Percentiles rank a stretch among this genome's conserved stretches.
Evolutionary conservation across 352 stramenopile species (phyloP).

Genomic region (Phytophthora fragariae): DNA sequence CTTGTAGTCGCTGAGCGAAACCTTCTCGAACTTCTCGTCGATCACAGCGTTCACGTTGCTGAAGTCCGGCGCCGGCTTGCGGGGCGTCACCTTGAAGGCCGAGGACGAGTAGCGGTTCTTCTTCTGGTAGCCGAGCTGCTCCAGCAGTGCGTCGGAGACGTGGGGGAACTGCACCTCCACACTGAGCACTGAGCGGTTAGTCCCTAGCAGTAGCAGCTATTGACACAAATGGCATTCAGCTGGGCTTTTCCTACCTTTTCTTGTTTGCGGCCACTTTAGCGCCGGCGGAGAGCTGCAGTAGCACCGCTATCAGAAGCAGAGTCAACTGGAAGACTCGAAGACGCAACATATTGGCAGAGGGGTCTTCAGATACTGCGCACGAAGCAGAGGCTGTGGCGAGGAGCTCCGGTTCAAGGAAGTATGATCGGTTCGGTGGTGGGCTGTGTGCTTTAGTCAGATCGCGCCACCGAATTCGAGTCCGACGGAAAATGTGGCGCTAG

Average conservation of each 20-base stretch:
- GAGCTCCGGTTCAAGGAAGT: slow-evolving; percentile 18
- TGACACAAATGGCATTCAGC: not conserved
- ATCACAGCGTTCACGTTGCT: slow-evolving; percentile 83
- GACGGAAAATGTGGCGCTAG: slow-evolving; percentile 5
- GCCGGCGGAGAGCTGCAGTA: slow-evolving; percentile 42
- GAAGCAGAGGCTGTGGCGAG: not conserved
- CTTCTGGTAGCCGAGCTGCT: slow-evolving; percentile 83
- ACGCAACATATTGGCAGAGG: slow-evolving; percentile 14
- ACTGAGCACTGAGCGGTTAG: slow-evolving; percentile 20
- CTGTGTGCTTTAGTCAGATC: not conserved
- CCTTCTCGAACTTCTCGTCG: slow-evolving; percentile 81
- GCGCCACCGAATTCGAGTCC: not conserved
- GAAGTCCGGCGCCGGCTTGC: slow-evolving; percentile 76
- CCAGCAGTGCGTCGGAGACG: slow-evolving; percentile 75
- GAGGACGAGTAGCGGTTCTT: slow-evolving; percentile 83
- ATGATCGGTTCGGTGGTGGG: slow-evolving; percentile 12
- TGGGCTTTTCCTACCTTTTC: slow-evolving; percentile 49
- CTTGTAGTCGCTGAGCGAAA: slow-evolving; percentile 79
- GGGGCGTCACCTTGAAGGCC: slow-evolving; percentile 77
- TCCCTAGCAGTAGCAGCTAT: not conserved
- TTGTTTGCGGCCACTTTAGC: slow-evolving; percentile 33
- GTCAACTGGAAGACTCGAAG: slow-evolving; percentile 32
- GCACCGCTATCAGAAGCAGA: slow-evolving; percentile 39
- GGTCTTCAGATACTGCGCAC: not conserved
- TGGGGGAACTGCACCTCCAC: slow-evolving; percentile 83